phyloP scores from a whole-genome alignment of 2,329 filamentous ascomycete species.

The Fusarium nurragi region DNA sequence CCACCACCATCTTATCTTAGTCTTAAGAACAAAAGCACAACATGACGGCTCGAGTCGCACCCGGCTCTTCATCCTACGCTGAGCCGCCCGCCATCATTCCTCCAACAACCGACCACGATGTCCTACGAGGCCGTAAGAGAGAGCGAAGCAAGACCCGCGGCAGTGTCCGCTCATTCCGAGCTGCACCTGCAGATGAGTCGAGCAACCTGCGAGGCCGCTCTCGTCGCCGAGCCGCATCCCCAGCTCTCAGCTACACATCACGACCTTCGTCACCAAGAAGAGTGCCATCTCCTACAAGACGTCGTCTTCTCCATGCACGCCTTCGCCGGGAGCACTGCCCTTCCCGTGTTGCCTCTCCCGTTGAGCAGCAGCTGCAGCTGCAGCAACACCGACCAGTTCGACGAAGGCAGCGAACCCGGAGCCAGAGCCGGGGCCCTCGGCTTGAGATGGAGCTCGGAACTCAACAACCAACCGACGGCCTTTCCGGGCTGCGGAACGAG shows the following conservation, averaged over 20 bases:
- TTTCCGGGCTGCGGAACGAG: conserved; percentile 51
- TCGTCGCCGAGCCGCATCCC: conserved; percentile 53
- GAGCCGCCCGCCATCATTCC: conserved; percentile 39
- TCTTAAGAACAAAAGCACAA: conserved; percentile 20
- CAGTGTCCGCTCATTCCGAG: conserved; percentile 46
- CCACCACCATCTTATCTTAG: not conserved
- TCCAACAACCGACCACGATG: conserved; percentile 43
- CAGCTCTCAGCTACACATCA: conserved; percentile 45
- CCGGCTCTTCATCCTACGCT: conserved; percentile 35
- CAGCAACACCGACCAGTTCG: conserved; percentile 44
- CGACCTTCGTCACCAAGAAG: conserved; percentile 49
- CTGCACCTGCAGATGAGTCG: conserved; percentile 50
- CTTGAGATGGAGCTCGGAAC: conserved; percentile 44
- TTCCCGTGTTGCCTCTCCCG: conserved; percentile 51
- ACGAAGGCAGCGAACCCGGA: conserved; percentile 52
- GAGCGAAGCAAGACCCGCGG: conserved; percentile 51
- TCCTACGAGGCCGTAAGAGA: conserved; percentile 52
- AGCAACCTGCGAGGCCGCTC: conserved; percentile 56
- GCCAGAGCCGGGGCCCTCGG: conserved; percentile 50
- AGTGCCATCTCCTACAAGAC: conserved; percentile 53
- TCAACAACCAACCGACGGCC: conserved; percentile 41
- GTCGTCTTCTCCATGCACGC: conserved; percentile 54
- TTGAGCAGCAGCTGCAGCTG: conserved; percentile 41
- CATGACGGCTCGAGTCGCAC: conserved; percentile 41
- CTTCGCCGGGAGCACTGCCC: conserved; percentile 58